Evolutionary conservation across 129 eudicot species (phyloP), one percentile per base, ranked within the genome.

Genomic region (Solidago caesia): DNA sequence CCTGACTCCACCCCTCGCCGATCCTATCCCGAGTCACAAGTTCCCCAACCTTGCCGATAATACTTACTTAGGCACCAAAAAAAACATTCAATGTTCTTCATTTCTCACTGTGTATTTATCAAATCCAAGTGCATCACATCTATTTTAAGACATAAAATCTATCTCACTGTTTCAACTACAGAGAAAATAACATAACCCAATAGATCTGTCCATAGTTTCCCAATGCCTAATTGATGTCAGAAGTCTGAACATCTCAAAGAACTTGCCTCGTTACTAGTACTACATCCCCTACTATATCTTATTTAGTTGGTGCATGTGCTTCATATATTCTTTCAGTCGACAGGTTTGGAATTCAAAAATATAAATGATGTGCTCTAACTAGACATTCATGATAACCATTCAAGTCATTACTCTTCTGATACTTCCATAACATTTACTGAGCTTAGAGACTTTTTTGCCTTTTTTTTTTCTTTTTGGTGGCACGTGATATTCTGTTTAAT

Each of bases 381-480:
- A 33, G 39, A 33, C 39, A 33, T 33, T 33, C 3, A 33, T 3
- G 3, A 33, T 3, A 33, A 33, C 3, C 39, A 33, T 33, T 33
- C 39, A 33, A 33, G 2, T 33, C 39, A 33, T 33, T 33, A 33
- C 27, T 74, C 47, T 73, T 53, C 5, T 6, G 58, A 73, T 26
- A 52, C 57, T 59, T 41, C 60, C 44, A 68, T 27, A 45, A 60
- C 53, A 74, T 44, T 7, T 29, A 29, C 62, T 47, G 29, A n/a
- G 58, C 70, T 60, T 61, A 33, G n/a, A 60, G 27, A 73, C 27
- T 13, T 25, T 6, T 44, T 56, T 72, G 39, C 39, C 58, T 6
- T 13, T 66, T 42, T 75, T 43, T 75, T 64, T 64, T 4, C 44
- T 55, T 75, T 7, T 75, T 43, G 46, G 57, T 56, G 15, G 64